Evolutionary conservation across 2,329 filamentous ascomycete species (phyloP), one percentile per base, ranked within the genome.

Genomic region (Xylaria hypoxylon): DNA sequence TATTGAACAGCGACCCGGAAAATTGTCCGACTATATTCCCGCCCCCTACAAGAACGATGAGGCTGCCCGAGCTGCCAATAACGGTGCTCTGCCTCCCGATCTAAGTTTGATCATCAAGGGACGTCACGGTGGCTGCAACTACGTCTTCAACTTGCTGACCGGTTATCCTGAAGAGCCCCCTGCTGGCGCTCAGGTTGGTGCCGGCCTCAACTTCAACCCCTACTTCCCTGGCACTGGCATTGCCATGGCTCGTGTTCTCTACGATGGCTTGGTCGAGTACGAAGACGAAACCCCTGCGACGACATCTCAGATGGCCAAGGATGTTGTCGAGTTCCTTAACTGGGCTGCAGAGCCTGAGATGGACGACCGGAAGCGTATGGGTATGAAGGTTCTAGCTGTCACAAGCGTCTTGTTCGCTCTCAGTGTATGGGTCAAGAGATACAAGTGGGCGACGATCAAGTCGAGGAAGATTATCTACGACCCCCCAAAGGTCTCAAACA

Each of bases 331-430:
- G 84, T 99, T 99, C 86, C 88, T 99, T 79, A 98, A 99, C 90
- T 99, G 96, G 96, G 88, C 96, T 61, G 94, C 96, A 65, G 96
- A 99, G 86, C 96, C 96, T 55, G 96, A 99, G 87, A 97, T 97
- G 94, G 96, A 99, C 79, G 91, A 97, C 80, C 92, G 96, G 80
- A 99, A 99, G 92, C 96, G 94, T 86, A 99, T 98, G 96, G 96
- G 96, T 77, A 90, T 97, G 88, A 98, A 99, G 90, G 92, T 97
- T 61, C 81, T 99, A 75, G 89, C 92, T 73, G 88, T 97, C 73
- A 89, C 90, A 62, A 87, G 91, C 68, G 88, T 90, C 69, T 86
- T 99, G 70, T 92, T 93, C 79, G 93, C 93, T 64, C 77, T 98
- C 77, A 96, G 92, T 81, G 89, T 99, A 76, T 99, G 94, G 94